Conservation (phyloP, 805 yeast genomes). For the Candida quercuum region DNA sequence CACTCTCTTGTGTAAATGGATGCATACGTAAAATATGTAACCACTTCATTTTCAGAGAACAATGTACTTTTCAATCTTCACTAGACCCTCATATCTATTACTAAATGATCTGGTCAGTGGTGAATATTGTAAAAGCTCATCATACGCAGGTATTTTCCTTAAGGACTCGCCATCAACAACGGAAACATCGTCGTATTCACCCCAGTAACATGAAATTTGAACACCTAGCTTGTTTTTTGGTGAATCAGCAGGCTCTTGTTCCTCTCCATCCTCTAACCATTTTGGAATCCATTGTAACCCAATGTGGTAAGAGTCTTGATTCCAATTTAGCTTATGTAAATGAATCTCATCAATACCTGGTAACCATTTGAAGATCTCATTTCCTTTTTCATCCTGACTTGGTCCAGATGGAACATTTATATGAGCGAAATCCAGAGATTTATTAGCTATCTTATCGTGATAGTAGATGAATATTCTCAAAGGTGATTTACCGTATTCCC, state of each 20-base stretch:
- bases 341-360: slow-evolving; percentile 62
- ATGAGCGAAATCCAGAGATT: slow-evolving; percentile 1
- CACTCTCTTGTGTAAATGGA: too few species aligned
- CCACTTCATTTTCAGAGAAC: slow-evolving; percentile 37
- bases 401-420: slow-evolving; percentile 19
- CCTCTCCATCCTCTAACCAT: slow-evolving; percentile 32
- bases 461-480: slow-evolving; percentile 57
- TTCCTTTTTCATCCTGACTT: slow-evolving; percentile 31
- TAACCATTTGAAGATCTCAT: slow-evolving; percentile 44
- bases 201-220: slow-evolving; percentile 68
- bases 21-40: too few species aligned
- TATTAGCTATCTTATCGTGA: slow-evolving; percentile 24
- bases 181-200: slow-evolving; percentile 52
- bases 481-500: slow-evolving; percentile 41
- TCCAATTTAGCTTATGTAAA: slow-evolving; percentile 62
- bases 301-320: slow-evolving; percentile 44
- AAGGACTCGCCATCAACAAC: slow-evolving; percentile 31
- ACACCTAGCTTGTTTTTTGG: slow-evolving; percentile 43
- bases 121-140: slow-evolving; percentile 61
- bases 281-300: slow-evolving; percentile 77
- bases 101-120: slow-evolving; percentile 63
- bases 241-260: slow-evolving; percentile 25
- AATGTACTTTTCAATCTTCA: slow-evolving; percentile 48
- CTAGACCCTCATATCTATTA: slow-evolving; percentile 64
- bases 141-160: slow-evolving; percentile 61